A percentile compares a stretch with the other conserved stretches of the same genome.
Conservation (phyloP, 805 yeast genomes). For the Yarrowia sp. region DNA sequence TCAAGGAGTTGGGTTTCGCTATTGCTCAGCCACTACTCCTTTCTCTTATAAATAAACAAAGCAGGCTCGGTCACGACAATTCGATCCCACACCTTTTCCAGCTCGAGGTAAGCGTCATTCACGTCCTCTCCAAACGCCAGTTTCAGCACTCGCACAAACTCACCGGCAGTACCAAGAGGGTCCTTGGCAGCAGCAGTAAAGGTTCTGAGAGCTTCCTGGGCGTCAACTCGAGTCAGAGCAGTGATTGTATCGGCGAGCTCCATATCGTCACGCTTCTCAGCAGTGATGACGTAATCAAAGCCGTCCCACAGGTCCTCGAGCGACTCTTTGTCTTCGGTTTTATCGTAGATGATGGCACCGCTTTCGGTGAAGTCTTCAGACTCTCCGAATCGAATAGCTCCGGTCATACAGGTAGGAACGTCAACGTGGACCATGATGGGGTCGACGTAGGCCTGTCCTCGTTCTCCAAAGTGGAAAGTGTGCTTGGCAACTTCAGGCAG, state of each 20-base stretch:
- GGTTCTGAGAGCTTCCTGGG: neutral
- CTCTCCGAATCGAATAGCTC: conserved; percentile 78
- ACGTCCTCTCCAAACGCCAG: conserved; percentile 26
- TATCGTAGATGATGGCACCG: conserved; percentile 63
- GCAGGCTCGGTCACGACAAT: conserved; percentile 26
- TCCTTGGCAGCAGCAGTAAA: neutral
- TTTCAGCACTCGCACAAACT: neutral
- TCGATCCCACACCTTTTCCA: conserved; percentile 18
- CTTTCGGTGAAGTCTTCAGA: conserved; percentile 49
- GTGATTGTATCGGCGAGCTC: conserved; percentile 11
- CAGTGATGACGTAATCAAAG: conserved; percentile 61
- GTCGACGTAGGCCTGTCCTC: conserved; percentile 40
- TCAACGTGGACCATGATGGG: conserved; percentile 69
- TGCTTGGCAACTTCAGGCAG: conserved; percentile 47
- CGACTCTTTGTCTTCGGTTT: conserved; percentile 62
- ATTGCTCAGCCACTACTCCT: neutral
- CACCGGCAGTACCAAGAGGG: neutral
- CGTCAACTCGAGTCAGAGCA: conserved; percentile 22
- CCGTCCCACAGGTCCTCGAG: conserved; percentile 56
- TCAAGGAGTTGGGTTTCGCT: neutral
- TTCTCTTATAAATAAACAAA: conserved; percentile 9
- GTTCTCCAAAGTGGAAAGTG: conserved; percentile 35
- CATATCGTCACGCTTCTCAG: conserved; percentile 43
- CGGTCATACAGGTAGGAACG: conserved; percentile 85
- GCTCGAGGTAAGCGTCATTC: conserved; percentile 12